Conservation (phyloP, 2,329 filamentous ascomycete species). For the Chrysoporthe cubensis region DNA sequence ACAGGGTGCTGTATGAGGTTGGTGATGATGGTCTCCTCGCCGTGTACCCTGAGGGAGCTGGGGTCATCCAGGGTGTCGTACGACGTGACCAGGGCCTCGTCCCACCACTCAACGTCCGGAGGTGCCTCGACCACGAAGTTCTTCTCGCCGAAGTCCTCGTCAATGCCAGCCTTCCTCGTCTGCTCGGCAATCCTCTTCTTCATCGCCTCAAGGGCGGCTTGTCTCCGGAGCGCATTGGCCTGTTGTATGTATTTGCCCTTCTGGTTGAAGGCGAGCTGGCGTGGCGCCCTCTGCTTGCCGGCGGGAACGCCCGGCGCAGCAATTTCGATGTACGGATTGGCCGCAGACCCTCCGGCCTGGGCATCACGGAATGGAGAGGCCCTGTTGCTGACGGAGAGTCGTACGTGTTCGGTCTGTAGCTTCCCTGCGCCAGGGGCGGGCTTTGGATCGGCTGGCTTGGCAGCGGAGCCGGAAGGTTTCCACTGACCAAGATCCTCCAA, state of each 20-base stretch:
- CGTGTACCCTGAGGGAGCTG: slow-evolving; percentile 71
- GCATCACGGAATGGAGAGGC: slow-evolving; percentile 11
- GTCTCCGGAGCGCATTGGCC: slow-evolving; percentile 83
- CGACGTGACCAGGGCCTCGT: slow-evolving; percentile 80
- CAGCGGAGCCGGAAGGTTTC: slow-evolving; percentile 41
- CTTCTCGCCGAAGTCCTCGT: slow-evolving; percentile 88
- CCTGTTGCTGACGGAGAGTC: slow-evolving; percentile 21
- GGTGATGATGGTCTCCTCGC: slow-evolving; percentile 85
- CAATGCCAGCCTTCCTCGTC: slow-evolving; percentile 87
- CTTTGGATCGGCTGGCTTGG: slow-evolving; percentile 41
- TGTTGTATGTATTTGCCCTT: slow-evolving; percentile 98
- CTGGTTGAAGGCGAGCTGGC: slow-evolving; percentile 85
- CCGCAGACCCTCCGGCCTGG: slow-evolving; percentile 12
- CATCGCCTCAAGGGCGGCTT: slow-evolving; percentile 89
- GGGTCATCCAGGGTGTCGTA: slow-evolving; percentile 73
- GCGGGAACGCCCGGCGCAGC: slow-evolving; percentile 68
- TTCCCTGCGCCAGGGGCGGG: slow-evolving; percentile 38
- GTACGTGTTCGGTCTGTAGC: slow-evolving; percentile 33
- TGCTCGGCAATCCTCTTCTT: slow-evolving; percentile 90
- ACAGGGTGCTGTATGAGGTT: slow-evolving; percentile 92
- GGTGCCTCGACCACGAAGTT: slow-evolving; percentile 83
- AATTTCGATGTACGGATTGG: slow-evolving; percentile 85
- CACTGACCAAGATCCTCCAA: slow-evolving; percentile 61
- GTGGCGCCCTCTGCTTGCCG: slow-evolving; percentile 68
- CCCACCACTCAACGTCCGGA: slow-evolving; percentile 96